Percentiles rank a stretch among this genome's conserved stretches.
These are phyloP conservation scores for sweet orange (Citrus sinensis) DNA, from an alignment of 345 rosid genomes.

Conservation along the genomic window DNA sequence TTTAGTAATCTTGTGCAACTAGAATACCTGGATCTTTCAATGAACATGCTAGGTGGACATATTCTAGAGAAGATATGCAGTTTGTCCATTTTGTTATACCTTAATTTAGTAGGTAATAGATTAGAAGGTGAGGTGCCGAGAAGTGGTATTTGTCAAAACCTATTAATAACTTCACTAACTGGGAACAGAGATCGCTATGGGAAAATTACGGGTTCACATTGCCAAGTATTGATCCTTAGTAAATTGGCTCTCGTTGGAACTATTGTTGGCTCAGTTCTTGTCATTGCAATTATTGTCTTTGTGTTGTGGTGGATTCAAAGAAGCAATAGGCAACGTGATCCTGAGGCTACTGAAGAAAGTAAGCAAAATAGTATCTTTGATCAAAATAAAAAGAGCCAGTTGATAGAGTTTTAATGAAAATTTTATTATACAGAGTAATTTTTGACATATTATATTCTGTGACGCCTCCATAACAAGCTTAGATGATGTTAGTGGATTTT, in stretches of 20 bases:
- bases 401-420: slow-evolving; percentile 36
- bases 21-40: slow-evolving; percentile 57
- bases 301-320: slow-evolving; percentile 42
- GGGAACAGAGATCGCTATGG: slow-evolving; percentile 75
- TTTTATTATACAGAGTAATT: too few relatives aligned
- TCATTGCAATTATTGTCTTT: slow-evolving; percentile 31
- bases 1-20: slow-evolving; percentile 66
- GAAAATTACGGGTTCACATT: slow-evolving; percentile 38
- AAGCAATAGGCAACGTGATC: slow-evolving; percentile 32
- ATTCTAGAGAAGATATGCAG: slow-evolving; percentile 62
- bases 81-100: slow-evolving; percentile 35
- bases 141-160: slow-evolving; percentile 56
- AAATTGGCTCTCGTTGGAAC: slow-evolving; percentile 36
- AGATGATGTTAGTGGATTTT: too few relatives aligned
- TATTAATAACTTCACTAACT: slow-evolving; percentile 36
- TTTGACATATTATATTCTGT: too few relatives aligned
- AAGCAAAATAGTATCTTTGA: slow-evolving; percentile 5
- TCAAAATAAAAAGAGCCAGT: slow-evolving; percentile 30
- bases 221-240: slow-evolving; percentile 32
- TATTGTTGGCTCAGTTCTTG: slow-evolving; percentile 46
- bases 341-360: slow-evolving; percentile 45
- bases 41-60: slow-evolving; percentile 52
- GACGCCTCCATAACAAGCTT: too few relatives aligned
- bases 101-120: slow-evolving; percentile 53
- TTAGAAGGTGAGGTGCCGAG: slow-evolving; percentile 64